Evolutionary conservation across 169 alveolate genomes (phyloP), one percentile per base, ranked within the genome.

Genomic region (Miamiensis avidus): DNA sequence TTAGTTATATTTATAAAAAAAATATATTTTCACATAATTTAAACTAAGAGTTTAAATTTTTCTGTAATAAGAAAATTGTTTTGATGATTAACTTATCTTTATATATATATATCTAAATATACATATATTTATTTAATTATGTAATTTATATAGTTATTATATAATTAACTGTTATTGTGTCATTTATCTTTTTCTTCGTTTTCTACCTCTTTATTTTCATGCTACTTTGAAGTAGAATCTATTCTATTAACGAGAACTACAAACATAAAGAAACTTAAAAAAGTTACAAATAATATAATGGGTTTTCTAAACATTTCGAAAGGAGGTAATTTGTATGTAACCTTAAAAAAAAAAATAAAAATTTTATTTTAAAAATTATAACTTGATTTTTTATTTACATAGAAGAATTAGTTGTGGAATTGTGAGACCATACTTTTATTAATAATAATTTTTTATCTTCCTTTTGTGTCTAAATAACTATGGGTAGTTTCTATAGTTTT

Each of bases 381-480:
- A 75, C 25, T 76, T 29, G 31, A 31, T 27, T 25, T 31, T 31
- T 34, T 28, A 75, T 20, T 78, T 69, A 89, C 90, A 77, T 86
- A 84, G 78, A 90, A 86, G 31, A 34, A 77, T 49, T 87, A 28
- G 34, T 89, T 87, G 49, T 90, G 91, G 31, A 79, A 90, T 69
- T 87, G 86, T 65, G 85, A 78, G 0, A 83, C 88, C 0, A 74
- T 75, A 30, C 78, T 65, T 79, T 87, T 90, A 25, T 75, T 65
- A 30, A 87, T 83, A 25, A 90, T 87, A 0, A 83, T 65, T 26
- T 88, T 89, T 27, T 91, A 91, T 75, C 90, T 87, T 28, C 94
- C 94, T 20, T 49, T 30, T 29, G 86, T 82, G 49, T 90, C 94
- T 64, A 90, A 85, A 75, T 84, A 90, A 6, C 90, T 86, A 75